Base-by-base conservation (phyloP, 495 filamentous ascomycete genomes). In the Copromyces sp. region DNA sequence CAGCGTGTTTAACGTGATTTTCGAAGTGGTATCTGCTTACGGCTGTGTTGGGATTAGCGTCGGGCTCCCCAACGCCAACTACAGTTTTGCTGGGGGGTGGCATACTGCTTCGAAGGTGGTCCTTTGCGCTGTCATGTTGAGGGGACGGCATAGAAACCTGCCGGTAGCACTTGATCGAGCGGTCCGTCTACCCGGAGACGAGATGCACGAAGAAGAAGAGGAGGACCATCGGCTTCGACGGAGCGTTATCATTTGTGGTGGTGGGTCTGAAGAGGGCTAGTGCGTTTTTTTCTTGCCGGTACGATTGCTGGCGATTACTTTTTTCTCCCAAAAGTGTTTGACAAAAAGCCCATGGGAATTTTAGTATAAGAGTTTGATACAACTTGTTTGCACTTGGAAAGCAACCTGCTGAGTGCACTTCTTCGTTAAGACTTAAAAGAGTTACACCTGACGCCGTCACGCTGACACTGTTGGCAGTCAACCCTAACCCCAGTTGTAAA, bases 21-120 rank as follows among this genome's bases (percentile, higher is more conserved):
- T 97, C 77, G 94, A 97, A 75, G 88, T 92, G 29, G 91, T 96
- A 2, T 90, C 88, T 14, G 94, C 88, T 0, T 96, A 97, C 76
- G 93, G 91, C n/a, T 93, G 91, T 76, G 94, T 96, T 6, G 93
- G 94, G 4, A 90, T 97, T 61, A 89, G 86, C 61, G 86, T 94
- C 8, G 93, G 94, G 0, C 81, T 90, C 35, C 91, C 92, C 0
- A 84, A 87, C 47, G 83, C 86, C 53, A 87, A 89, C 11, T 93
- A 91, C 75, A 90, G 88, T 61, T 94, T 96, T 77, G 88, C 86
- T 70, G 92, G 94, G 0, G 84, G 85, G 2, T 95, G 91, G 86
- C 88, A 92, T 75, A 82, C 83, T 0, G 83, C 90, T 3, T 92
- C 90, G 73, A 96, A 95, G 79, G 74, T 97, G 71, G 87, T 96